Percentiles rank a stretch among this genome's conserved stretches.
Evolutionary conservation across 148 eudicot species (phyloP).

Genomic region (Salicornia ramosissima): DNA sequence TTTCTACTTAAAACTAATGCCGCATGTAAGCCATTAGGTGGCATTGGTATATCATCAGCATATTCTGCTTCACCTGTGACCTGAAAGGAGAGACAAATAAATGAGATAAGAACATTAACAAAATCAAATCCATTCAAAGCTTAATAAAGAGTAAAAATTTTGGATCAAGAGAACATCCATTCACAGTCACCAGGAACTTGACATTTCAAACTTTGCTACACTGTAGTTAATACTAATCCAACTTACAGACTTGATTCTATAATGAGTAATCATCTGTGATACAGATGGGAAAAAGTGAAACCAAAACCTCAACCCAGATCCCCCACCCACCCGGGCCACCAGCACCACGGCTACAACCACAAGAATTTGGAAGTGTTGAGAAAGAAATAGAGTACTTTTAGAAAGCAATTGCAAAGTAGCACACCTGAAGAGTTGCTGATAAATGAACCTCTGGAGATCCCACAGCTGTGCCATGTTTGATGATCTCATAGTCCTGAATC

Average conservation of each 20-base stretch:
- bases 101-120: too few species aligned
- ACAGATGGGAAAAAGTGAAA: not conserved
- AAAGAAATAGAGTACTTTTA: too few species aligned
- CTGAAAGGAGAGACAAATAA: slow-evolving; percentile 30
- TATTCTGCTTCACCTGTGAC: slow-evolving; percentile 98
- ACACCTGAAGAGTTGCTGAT: slow-evolving; percentile 89
- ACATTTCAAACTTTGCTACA: not conserved
- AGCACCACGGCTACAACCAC: too few species aligned
- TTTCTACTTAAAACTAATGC: slow-evolving; percentile 75
- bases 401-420: not conserved
- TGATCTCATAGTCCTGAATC: slow-evolving; percentile 77
- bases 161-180: not conserved
- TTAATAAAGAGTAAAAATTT: not conserved
- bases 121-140: not conserved
- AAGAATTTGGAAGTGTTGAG: too few species aligned
- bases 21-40: slow-evolving; percentile 79
- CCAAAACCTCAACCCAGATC: not conserved
- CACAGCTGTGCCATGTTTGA: slow-evolving; percentile 81
- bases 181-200: not conserved
- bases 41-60: slow-evolving; percentile 80
- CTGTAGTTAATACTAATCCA: not conserved
- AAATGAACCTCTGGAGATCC: slow-evolving; percentile 96
- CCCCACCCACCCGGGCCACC: too few species aligned
- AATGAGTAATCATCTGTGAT: too few species aligned
- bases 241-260: not conserved